Conservation (phyloP, 768 basidiomycete genomes). For the Boletus sp. region DNA sequence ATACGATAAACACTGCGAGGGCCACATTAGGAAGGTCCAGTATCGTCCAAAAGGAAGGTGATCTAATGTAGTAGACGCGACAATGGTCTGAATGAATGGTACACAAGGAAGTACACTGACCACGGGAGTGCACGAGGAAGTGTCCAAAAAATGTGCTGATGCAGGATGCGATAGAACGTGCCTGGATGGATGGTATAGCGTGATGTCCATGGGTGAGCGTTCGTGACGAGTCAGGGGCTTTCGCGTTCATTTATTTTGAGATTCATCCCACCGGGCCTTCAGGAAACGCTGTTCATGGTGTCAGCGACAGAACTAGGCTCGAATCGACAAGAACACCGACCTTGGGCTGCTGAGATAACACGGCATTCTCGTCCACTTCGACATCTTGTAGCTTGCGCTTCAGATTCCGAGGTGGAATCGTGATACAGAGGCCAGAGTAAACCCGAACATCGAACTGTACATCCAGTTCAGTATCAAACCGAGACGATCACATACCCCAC, state of each 20-base stretch:
- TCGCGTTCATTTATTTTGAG: constrained; percentile 2
- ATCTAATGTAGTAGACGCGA: neutral
- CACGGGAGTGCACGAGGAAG: neutral
- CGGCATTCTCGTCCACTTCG: neutral
- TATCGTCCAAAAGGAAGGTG: constrained; percentile 1
- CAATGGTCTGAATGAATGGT: constrained; percentile 1
- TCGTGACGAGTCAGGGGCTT: neutral
- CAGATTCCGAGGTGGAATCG: constrained; percentile 15
- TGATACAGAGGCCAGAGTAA: constrained; percentile 26
- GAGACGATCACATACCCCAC: neutral
- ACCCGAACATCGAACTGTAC: constrained; percentile 3
- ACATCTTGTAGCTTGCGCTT: constrained; percentile 27
- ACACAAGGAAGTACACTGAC: neutral
- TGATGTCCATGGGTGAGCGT: neutral
- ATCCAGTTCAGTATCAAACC: neutral
- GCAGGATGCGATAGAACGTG: neutral
- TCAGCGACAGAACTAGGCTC: neutral
- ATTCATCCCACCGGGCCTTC: constrained; percentile 15
- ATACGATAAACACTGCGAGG: neutral
- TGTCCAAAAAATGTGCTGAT: neutral
- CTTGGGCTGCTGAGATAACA: constrained; percentile 16
- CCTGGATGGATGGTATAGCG: constrained; percentile 7
- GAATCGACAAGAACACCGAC: neutral
- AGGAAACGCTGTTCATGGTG: constrained; percentile 13
- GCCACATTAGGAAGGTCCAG: constrained; percentile 12